Conservation (phyloP, 495 filamentous ascomycete species). For the Daldinia grandis region DNA sequence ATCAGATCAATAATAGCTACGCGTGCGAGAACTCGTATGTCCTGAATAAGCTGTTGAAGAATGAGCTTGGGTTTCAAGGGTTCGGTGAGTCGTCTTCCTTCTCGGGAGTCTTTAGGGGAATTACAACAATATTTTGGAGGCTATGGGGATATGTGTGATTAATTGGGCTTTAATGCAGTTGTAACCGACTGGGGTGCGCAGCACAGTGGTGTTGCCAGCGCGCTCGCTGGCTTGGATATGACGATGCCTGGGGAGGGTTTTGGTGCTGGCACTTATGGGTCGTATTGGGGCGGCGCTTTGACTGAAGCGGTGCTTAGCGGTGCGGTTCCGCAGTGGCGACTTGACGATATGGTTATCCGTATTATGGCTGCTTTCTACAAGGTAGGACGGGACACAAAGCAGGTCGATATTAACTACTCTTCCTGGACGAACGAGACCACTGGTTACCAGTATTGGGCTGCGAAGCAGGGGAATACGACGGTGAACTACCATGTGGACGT, state of each 20-base stretch:
- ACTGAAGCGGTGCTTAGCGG: conserved; percentile 79
- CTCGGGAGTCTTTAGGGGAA: no score
- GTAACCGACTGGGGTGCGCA: conserved; percentile 93
- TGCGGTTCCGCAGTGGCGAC: conserved; percentile 75
- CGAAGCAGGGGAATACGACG: conserved; percentile 63
- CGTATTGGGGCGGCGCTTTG: conserved; percentile 79
- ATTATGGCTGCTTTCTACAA: conserved; percentile 91
- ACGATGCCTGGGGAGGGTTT: conserved; percentile 88
- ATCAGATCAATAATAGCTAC: conserved; percentile 57
- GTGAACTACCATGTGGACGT: conserved; percentile 73
- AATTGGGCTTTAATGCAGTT: conserved; percentile 50
- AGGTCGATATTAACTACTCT: conserved; percentile 81
- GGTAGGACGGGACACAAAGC: conserved; percentile 66
- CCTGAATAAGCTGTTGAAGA: conserved; percentile 60
- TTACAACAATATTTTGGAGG: background rate
- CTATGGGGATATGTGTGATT: background rate
- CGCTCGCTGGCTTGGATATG: conserved; percentile 87
- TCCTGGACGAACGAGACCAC: conserved; percentile 81
- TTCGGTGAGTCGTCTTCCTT: conserved; percentile 61
- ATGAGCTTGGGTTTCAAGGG: conserved; percentile 64
- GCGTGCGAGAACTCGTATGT: conserved; percentile 56
- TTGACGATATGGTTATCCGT: conserved; percentile 90
- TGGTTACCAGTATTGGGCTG: conserved; percentile 69
- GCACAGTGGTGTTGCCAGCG: conserved; percentile 78
- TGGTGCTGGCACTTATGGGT: conserved; percentile 63